phyloP scores from a whole-genome alignment of 352 stramenopile genomes.

The Globisporangium okanoganense region DNA sequence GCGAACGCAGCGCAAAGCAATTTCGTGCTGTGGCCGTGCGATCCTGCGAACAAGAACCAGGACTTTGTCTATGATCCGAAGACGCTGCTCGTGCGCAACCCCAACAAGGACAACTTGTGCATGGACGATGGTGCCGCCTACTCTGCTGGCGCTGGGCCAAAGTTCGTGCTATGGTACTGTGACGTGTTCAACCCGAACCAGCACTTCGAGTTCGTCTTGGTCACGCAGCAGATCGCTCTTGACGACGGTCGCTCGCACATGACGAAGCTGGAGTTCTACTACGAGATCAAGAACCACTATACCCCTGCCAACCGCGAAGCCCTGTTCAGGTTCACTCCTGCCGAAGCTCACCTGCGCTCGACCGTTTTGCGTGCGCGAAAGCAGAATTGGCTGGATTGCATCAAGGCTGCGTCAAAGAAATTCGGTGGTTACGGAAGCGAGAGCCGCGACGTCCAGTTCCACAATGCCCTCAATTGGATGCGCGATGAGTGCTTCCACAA shows the following conservation, averaged over 20 bases:
- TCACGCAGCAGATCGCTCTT: not conserved
- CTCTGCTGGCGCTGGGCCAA: conserved; percentile 11
- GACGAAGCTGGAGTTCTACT: conserved; percentile 53
- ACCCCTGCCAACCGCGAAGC: conserved; percentile 17
- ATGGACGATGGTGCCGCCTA: conserved; percentile 26
- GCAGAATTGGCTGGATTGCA: not conserved
- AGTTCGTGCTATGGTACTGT: conserved; percentile 16
- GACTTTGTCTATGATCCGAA: too few species aligned
- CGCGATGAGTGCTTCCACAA: not conserved
- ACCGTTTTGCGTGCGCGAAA: not conserved
- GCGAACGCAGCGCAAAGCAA: too few species aligned
- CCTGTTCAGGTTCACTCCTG: conserved; percentile 11
- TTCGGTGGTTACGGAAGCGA: not conserved
- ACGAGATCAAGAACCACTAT: conserved; percentile 37
- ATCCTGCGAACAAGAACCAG: too few species aligned
- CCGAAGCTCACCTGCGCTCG: not conserved
- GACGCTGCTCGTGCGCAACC: conserved; percentile 25
- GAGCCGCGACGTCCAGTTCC: not conserved
- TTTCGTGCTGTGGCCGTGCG: too few species aligned
- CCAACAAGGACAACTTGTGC: conserved; percentile 28
- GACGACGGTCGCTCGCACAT: conserved; percentile 26
- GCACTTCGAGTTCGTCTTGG: conserved; percentile 28
- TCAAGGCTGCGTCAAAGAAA: not conserved
- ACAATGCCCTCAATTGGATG: not conserved
- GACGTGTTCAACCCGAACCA: conserved; percentile 28